phyloP scores from a whole-genome alignment of 495 filamentous ascomycete species.

The Parachaetomium inaequale region DNA sequence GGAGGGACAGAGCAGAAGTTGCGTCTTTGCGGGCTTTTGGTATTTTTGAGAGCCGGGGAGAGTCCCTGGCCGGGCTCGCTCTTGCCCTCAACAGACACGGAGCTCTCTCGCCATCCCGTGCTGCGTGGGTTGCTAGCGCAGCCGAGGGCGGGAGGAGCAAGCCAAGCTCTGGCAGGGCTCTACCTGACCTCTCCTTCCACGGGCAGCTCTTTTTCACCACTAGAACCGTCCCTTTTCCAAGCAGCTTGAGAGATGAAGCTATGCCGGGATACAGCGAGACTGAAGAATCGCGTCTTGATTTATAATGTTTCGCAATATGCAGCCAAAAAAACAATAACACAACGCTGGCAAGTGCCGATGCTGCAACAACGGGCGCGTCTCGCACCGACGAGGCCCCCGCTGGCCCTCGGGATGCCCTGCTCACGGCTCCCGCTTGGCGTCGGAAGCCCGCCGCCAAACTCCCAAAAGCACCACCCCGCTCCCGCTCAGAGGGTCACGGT shows the following conservation, averaged over 20 bases:
- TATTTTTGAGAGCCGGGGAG: neutral
- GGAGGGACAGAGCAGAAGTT: neutral
- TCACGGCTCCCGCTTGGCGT: conserved; percentile 10
- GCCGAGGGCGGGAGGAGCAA: neutral
- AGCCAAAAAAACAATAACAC: neutral
- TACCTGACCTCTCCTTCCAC: neutral
- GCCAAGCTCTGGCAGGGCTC: conserved; percentile 4
- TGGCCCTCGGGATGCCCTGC: conserved; percentile 9
- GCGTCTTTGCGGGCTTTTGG: conserved; percentile 9
- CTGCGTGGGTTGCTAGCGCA: neutral
- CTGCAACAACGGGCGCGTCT: neutral
- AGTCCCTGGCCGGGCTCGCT: neutral
- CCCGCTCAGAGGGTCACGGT: neutral
- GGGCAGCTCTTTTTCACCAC: no score
- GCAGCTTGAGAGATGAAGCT: no score
- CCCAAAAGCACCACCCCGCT: conserved; percentile 15
- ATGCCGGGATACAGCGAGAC: neutral
- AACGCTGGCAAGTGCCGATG: neutral
- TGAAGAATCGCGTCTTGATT: neutral
- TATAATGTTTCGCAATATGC: neutral
- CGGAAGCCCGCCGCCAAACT: conserved; percentile 11
- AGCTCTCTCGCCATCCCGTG: neutral
- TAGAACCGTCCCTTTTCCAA: neutral
- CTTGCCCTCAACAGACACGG: neutral
- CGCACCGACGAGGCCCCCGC: neutral